phyloP scores from a whole-genome alignment of 805 yeast species.

The Ogataea saltuana region DNA sequence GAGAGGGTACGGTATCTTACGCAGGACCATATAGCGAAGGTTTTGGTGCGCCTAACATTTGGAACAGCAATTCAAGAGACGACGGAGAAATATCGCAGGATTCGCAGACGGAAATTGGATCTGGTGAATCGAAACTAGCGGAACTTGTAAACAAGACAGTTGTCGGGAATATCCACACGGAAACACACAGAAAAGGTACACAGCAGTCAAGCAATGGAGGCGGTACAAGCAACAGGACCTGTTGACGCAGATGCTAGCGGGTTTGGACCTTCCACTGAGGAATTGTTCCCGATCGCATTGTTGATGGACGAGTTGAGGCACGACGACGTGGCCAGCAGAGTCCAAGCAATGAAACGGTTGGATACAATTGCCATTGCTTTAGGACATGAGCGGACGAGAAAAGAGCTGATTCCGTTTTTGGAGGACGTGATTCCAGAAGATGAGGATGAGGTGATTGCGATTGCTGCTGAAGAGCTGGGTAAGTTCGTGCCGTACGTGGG shows the following conservation, averaged over 20 bases:
- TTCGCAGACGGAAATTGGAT: no score
- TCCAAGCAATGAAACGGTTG: slow-evolving; percentile 90
- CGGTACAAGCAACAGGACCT: slow-evolving; percentile 9
- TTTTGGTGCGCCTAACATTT: no score
- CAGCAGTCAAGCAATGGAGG: no score
- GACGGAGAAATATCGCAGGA: no score
- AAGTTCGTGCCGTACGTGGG: slow-evolving; percentile 87
- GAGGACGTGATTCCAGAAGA: slow-evolving; percentile 92
- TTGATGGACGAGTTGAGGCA: slow-evolving; percentile 93
- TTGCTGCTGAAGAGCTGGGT: slow-evolving; percentile 87
- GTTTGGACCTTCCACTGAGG: slow-evolving; percentile 40
- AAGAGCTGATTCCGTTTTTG: slow-evolving; percentile 86
- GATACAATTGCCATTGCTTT: slow-evolving; percentile 93
- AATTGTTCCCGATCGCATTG: slow-evolving; percentile 90
- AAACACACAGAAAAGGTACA: no score
- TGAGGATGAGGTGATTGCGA: slow-evolving; percentile 96
- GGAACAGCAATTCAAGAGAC: no score
- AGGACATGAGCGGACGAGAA: slow-evolving; percentile 90
- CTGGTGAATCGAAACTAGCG: no score
- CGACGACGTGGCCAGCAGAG: slow-evolving; percentile 91
- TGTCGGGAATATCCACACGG: no score
- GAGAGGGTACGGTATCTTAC: no score
- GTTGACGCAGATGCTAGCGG: slow-evolving; percentile 4
- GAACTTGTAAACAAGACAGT: slow-evolving; percentile 2
- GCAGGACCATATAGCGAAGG: no score